Evolutionary conservation across 202 grass and related monocot genomes (phyloP), one percentile per base, ranked within the genome.

Genomic region (Digitaria exilis): DNA sequence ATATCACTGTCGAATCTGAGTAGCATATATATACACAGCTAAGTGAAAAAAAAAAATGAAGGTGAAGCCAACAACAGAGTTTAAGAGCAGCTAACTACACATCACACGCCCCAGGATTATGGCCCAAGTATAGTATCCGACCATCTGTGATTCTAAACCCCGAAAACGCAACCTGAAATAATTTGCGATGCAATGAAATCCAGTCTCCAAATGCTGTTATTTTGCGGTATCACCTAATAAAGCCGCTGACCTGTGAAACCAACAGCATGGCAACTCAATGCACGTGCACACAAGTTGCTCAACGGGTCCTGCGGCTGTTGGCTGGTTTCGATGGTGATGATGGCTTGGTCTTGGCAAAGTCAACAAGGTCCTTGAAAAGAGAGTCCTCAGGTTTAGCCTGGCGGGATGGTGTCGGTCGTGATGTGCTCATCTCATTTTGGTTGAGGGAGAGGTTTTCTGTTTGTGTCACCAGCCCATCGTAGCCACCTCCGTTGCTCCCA

Each of bases 321-420:
- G 89, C 68, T 43, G 93, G 87, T 69, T 91, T 98, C 19, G 87
- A 71, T 4, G 90, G 87, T 73, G 92, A 91, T 15, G 92, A 97
- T 0, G 94, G 82, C 12, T 94, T 96, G 28, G 80, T 81, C 75
- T 81, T 99, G 5, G 91, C 93, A 39, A 99, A 88, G 81, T 99
- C 96, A 0, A 99, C 93, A n/a, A 99, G 87, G 41, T 99, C 96
- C 89, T 94, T 99, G 75, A 99, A 99, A 39, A 99, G 89, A 9
- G 82, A 71, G 62, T 99, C 96, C 84, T 99, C 96, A 0, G 89
- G 89, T 87, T 99, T 92, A 46, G 82, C 57, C 76, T 89, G 90
- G 60, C 85, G 84, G 48, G 83, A 29, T 29, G 65, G 4, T 0
- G 62, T 41, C 0, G 84, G 75, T 12, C 30, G 78, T 19, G 77